phyloP scores from a whole-genome alignment of 176 grass and related monocot species.

The Puccinellia tenuiflora region DNA sequence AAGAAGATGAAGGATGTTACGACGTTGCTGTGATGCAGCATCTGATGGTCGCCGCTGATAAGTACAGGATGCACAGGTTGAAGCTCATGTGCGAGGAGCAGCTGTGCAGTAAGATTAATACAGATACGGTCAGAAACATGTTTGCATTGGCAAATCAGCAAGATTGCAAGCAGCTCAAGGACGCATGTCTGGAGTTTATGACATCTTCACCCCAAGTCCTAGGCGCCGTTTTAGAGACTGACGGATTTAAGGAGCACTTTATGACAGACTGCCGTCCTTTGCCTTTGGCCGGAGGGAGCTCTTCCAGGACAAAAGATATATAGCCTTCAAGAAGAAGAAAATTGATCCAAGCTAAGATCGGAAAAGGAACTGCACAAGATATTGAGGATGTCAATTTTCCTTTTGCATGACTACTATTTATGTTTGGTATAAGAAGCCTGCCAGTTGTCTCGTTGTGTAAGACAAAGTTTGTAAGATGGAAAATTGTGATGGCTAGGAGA shows the following conservation, averaged over 20 bases:
- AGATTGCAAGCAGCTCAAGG: neutral
- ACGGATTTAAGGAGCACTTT: neutral
- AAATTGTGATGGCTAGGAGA: no score
- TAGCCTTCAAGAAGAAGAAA: no score
- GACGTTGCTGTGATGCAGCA: neutral
- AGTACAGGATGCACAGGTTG: neutral
- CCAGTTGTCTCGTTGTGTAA: no score
- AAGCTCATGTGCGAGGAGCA: neutral
- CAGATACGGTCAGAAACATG: neutral
- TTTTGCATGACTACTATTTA: neutral
- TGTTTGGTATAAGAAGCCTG: neutral
- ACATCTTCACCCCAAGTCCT: neutral
- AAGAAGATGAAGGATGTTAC: neutral
- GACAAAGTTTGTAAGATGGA: neutral
- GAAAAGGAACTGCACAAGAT: neutral
- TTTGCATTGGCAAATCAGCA: neutral
- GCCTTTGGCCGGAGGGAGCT: no score
- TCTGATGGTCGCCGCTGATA: neutral
- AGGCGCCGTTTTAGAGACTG: neutral
- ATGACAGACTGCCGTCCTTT: no score
- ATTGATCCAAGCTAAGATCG: neutral
- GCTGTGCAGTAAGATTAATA: neutral
- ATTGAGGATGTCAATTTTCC: neutral
- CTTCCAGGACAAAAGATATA: no score
- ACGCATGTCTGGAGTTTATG: neutral